Base-by-base conservation (phyloP, 176 grass and related monocot species). In the Rhynchospora pubera region DNA sequence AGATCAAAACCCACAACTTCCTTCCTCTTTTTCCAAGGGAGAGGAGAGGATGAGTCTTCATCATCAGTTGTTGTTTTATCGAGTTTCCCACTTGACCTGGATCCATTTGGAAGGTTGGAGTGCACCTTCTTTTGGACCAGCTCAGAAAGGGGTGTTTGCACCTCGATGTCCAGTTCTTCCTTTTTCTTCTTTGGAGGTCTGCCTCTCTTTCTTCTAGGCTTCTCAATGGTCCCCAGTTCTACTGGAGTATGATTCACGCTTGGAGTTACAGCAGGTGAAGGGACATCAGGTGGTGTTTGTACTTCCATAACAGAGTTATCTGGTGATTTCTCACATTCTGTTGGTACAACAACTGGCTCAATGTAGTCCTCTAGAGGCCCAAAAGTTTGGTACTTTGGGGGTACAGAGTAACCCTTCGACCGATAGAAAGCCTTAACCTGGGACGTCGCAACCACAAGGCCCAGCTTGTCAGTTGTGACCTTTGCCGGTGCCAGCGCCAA, bases 401-500 rank as follows among this genome's bases (percentile, higher is more conserved):
- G 90, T 80, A 93, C 90, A 71, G 89, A 68, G 69, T 93, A 91
- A 46, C 92, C 92, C 76, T 93, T 99, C 21, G 65, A 93, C 57
- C 70, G 73, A 83, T 95, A 93, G 76, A 99, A 91, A 63, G 96
- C 85, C 80, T 90, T 95, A 19, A 99, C 80, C 42, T 94, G 96
- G 63, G 96, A 91, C 51, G 88, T 89, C 61, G 86, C 89, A 75
- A 91, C 87, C 55, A 91, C 88, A 70, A 90, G 85, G 60, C 87
- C 91, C 23, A 99, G 55, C 64, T 85, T 84, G 83, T 99, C 91
- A 47, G 88, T 77, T 21, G 61, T 82, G 44, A 78, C 89, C 80
- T 87, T 79, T 72, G 65, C 81, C 83, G 96, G 96, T 23, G 87
- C 74, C 45, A 87, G 43, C 50, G 96, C 87, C 59, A 95, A 75